These are phyloP conservation scores for Ampelocalamus luodianensis DNA, from an alignment of 176 grass and related monocot genomes.

Conservation along the genomic window DNA sequence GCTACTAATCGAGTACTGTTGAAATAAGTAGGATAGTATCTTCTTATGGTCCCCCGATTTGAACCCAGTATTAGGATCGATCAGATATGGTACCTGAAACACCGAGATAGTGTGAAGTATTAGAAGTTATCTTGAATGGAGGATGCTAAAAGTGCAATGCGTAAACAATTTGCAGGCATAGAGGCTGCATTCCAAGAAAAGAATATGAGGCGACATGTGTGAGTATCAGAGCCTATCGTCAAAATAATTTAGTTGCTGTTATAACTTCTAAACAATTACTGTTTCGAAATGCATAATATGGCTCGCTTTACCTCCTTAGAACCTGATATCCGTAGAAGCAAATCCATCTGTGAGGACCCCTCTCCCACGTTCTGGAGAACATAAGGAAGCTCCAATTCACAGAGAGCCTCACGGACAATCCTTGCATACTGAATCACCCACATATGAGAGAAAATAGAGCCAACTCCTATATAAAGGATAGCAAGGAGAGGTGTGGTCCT, in stretches of 20 bases:
- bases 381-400: slow-evolving; percentile 94
- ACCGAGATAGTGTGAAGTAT: neutral
- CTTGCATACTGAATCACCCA: slow-evolving; percentile 63
- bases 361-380: slow-evolving; percentile 79
- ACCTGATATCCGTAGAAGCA: slow-evolving; percentile 51
- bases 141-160: neutral
- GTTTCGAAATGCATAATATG: neutral
- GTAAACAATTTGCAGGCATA: neutral
- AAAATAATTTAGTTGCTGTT: neutral
- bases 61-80: slow-evolving; percentile 77
- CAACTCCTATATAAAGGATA: neutral
- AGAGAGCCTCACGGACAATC: slow-evolving; percentile 84
- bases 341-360: slow-evolving; percentile 70
- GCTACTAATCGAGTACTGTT: slow-evolving; percentile 54
- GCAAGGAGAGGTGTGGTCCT: slow-evolving; percentile 14
- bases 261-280: neutral
- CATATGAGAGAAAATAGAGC: slow-evolving; percentile 12
- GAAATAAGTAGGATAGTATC: slow-evolving; percentile 75
- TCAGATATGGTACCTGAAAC: slow-evolving; percentile 78
- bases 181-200: neutral
- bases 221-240: neutral
- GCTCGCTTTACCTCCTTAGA: slow-evolving; percentile 63
- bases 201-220: neutral
- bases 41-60: slow-evolving; percentile 70
- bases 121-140: neutral